phyloP scores from a whole-genome alignment of 768 basidiomycete genomes.

The Suillus clintonianus region DNA sequence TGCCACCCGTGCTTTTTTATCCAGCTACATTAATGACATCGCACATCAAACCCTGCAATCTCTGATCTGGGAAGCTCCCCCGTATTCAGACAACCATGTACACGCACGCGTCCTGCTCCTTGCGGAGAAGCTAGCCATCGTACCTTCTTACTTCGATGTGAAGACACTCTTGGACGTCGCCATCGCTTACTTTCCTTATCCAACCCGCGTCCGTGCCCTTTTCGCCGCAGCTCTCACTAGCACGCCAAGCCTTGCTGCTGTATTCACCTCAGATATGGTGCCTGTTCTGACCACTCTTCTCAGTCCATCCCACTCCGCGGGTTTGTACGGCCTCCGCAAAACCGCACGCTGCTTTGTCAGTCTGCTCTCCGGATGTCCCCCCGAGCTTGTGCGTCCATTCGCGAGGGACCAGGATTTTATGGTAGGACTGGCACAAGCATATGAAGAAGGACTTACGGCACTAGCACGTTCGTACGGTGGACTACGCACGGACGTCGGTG shows the following conservation, averaged over 20 bases:
- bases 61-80: constrained; percentile 56
- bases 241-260: constrained; percentile 32
- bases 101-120: constrained; percentile 52
- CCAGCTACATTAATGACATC: constrained; percentile 57
- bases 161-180: constrained; percentile 64
- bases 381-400: constrained; percentile 52
- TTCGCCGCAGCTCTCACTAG: constrained; percentile 41
- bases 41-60: constrained; percentile 54
- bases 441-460: constrained; percentile 56
- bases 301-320: constrained; percentile 43
- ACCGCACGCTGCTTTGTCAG: constrained; percentile 55
- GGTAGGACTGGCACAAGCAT: constrained; percentile 56
- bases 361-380: constrained; percentile 54
- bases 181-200: constrained; percentile 52
- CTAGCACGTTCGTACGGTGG: constrained; percentile 68
- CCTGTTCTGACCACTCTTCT: constrained; percentile 57
- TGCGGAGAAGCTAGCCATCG: constrained; percentile 52
- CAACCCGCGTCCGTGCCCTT: constrained; percentile 46
- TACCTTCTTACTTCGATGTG: constrained; percentile 45
- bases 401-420: constrained; percentile 53
- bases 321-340: constrained; percentile 68
- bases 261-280: constrained; percentile 48
- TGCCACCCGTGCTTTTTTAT: constrained; percentile 50
- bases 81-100: constrained; percentile 46
- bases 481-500: constrained; percentile 26